phyloP scores from a whole-genome alignment of 495 filamentous ascomycete genomes.

The Tuber melanosporum region DNA sequence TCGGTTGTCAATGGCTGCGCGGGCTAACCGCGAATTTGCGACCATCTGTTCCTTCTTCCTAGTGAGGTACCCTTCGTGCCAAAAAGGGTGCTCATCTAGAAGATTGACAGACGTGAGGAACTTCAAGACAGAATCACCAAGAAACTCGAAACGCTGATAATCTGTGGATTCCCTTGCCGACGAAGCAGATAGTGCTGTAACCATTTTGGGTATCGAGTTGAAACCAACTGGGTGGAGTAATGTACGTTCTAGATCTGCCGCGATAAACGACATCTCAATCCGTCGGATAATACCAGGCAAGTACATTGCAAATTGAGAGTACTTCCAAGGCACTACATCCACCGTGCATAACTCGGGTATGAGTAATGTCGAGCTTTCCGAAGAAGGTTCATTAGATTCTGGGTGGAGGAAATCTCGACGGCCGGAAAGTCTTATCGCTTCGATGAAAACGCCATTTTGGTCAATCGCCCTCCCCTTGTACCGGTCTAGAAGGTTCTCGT shows the following conservation, averaged over 20 bases:
- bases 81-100: constrained; percentile 58
- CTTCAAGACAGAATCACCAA: constrained; percentile 85
- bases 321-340: constrained; percentile 55
- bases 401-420: constrained; percentile 58
- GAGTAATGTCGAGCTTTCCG: constrained; percentile 18
- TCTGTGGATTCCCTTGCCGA: constrained; percentile 55
- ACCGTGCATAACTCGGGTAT: constrained; percentile 44
- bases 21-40: constrained; percentile 62
- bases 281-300: constrained; percentile 68
- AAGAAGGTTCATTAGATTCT: constrained; percentile 24
- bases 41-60: constrained; percentile 62
- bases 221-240: constrained; percentile 55
- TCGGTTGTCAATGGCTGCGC: constrained; percentile 56
- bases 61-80: constrained; percentile 74
- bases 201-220: constrained; percentile 52
- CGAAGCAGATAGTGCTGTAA: constrained; percentile 67
- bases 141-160: constrained; percentile 84
- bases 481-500: constrained; percentile 18
- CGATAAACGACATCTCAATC: constrained; percentile 60
- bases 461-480: constrained; percentile 28
- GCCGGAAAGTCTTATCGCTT: constrained; percentile 50
- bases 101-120: constrained; percentile 61
- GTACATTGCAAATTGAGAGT: constrained; percentile 61
- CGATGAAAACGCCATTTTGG: constrained; percentile 48
- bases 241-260: constrained; percentile 55